phyloP scores from a whole-genome alignment of 139 green algal species.

The Coccomyxa sp. region DNA sequence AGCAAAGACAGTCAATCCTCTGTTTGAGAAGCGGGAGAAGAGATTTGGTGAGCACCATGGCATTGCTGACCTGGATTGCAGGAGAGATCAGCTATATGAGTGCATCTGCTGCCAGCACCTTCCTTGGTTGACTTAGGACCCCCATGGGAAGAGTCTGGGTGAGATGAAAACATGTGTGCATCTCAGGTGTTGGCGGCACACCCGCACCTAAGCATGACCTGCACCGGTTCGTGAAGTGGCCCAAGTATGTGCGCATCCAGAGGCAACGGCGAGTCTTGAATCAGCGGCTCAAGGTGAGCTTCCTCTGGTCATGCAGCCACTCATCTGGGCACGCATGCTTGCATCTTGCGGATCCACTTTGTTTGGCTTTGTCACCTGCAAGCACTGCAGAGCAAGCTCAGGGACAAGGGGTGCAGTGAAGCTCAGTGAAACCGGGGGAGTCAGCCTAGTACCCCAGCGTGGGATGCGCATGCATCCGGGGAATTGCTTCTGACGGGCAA shows the following conservation, averaged over 20 bases:
- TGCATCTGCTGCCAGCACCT: neutral
- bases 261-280: slow-evolving; percentile 91
- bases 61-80: neutral
- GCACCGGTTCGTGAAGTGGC: slow-evolving; percentile 98
- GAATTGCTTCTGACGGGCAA: neutral
- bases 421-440: no score
- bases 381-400: no score
- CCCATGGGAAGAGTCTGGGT: neutral
- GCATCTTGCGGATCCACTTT: neutral
- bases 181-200: slow-evolving; percentile 75
- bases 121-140: neutral
- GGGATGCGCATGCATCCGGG: neutral
- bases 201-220: slow-evolving; percentile 89
- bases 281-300: slow-evolving; percentile 83
- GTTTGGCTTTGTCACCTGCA: no score
- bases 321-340: neutral
- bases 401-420: no score
- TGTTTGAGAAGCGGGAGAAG: slow-evolving; percentile 94
- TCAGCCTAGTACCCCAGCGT: no score
- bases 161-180: neutral
- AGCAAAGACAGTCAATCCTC: slow-evolving; percentile 79
- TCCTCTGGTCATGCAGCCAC: neutral
- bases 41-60: slow-evolving; percentile 69
- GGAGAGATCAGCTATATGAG: neutral
- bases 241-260: slow-evolving; percentile 98